These are phyloP conservation scores for Solanum peruvianum DNA, from an alignment of 257 asterid genomes.

Conservation along the genomic window DNA sequence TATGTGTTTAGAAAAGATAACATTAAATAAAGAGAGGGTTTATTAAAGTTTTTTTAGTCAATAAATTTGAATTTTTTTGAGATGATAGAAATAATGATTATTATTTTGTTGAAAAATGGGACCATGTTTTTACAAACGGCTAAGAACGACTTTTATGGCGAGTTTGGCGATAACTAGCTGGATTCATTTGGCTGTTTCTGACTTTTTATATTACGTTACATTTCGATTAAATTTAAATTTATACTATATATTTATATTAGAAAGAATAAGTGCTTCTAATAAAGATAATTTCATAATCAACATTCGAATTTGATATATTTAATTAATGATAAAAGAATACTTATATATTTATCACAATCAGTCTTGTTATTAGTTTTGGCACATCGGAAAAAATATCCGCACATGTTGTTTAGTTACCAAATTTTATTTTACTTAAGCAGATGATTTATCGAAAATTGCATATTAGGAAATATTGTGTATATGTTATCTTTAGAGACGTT, in stretches of 20 bases:
- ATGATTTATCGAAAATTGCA: too few relatives aligned
- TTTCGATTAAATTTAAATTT: neutral
- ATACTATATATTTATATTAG: too few relatives aligned
- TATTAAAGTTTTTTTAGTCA: slow-evolving; percentile 42
- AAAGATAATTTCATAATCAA: too few relatives aligned
- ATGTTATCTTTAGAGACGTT: too few relatives aligned
- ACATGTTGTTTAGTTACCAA: too few relatives aligned
- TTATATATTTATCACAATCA: too few relatives aligned
- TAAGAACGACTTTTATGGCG: slow-evolving; percentile 18
- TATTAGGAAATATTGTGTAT: too few relatives aligned
- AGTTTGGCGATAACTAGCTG: neutral
- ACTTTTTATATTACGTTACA: rapidly evolving
- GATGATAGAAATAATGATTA: slow-evolving; percentile 18
- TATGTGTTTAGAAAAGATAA: slow-evolving; percentile 30
- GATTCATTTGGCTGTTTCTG: neutral
- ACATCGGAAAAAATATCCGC: neutral
- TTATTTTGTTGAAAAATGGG: slow-evolving; percentile 19
- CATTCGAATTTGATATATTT: too few relatives aligned
- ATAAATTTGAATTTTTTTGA: slow-evolving; percentile 50
- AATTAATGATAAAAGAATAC: too few relatives aligned
- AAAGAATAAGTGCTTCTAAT: rapidly evolving
- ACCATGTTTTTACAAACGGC: slow-evolving; percentile 53
- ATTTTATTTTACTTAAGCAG: too few relatives aligned
- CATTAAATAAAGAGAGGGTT: slow-evolving; percentile 8
- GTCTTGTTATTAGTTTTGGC: neutral